phyloP scores from a whole-genome alignment of 2,329 filamentous ascomycete genomes.

The Sporothrix dimorphospora region DNA sequence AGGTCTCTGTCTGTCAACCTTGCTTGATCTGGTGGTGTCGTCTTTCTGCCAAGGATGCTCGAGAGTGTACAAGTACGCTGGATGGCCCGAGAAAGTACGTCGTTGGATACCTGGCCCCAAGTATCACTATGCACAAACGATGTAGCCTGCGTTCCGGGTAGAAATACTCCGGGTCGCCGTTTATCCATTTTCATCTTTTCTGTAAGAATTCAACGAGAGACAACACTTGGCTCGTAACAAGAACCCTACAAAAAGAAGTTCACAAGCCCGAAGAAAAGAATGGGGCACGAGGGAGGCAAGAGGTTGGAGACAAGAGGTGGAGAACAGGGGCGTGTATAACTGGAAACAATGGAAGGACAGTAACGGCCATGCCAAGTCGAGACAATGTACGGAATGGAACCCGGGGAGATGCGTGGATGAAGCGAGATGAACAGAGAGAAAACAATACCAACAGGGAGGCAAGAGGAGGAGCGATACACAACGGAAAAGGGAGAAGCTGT shows the following conservation, averaged over 20 bases:
- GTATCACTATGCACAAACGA: too few relatives aligned
- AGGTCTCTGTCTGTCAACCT: neutral
- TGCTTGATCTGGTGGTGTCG: neutral
- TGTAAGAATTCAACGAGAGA: neutral
- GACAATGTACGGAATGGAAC: neutral
- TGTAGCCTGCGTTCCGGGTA: too few relatives aligned
- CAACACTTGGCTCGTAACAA: neutral
- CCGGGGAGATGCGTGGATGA: neutral
- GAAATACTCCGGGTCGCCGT: neutral
- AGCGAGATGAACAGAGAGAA: neutral
- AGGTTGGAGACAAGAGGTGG: neutral
- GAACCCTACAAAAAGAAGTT: neutral
- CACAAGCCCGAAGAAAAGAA: neutral
- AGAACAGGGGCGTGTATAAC: neutral
- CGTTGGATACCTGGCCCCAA: too few relatives aligned
- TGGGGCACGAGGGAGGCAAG: neutral
- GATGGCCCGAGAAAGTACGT: too few relatives aligned
- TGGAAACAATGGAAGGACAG: neutral
- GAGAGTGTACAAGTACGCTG: too few relatives aligned
- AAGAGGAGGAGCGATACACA: too few relatives aligned
- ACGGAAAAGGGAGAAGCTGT: neutral
- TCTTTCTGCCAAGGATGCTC: neutral
- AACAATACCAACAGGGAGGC: neutral
- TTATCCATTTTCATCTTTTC: neutral
- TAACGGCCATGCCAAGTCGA: neutral